Conservation (phyloP, 768 basidiomycete genomes). For the Galerina sulciceps region DNA sequence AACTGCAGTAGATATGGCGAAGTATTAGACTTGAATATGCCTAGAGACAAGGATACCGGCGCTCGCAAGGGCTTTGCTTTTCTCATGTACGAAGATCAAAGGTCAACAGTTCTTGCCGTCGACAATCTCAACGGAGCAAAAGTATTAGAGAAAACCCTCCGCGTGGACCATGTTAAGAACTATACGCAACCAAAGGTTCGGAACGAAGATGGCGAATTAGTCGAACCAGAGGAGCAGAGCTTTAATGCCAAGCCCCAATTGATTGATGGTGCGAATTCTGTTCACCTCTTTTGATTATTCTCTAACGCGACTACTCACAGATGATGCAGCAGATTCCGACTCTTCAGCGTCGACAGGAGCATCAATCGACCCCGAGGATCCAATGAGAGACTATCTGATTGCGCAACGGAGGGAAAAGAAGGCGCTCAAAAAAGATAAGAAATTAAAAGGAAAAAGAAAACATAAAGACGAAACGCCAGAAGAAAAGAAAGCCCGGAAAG, state of each 20-base stretch:
- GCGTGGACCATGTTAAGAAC: conserved; percentile 91
- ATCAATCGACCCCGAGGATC: conserved; percentile 93
- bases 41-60: conserved; percentile 91
- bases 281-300: not conserved
- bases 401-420: conserved; percentile 76
- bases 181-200: conserved; percentile 87
- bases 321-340: conserved; percentile 59
- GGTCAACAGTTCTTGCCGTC: conserved; percentile 93
- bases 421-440: conserved; percentile 70
- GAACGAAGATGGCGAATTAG: conserved; percentile 83
- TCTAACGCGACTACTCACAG: conserved; percentile 30
- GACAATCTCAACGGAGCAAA: conserved; percentile 98
- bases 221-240: conserved; percentile 83
- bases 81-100: conserved; percentile 99
- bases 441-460: conserved; percentile 69
- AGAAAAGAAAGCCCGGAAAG: conserved; percentile 77
- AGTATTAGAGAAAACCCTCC: conserved; percentile 82
- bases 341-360: conserved; percentile 67
- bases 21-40: conserved; percentile 92
- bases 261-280: conserved; percentile 53
- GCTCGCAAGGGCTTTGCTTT: conserved; percentile 93
- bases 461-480: conserved; percentile 80
- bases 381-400: conserved; percentile 93
- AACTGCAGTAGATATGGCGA: conserved; percentile 86
- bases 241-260: conserved; percentile 85